phyloP scores from a whole-genome alignment of 106 monocot genomes.

The Phalaenopsis equestris region DNA sequence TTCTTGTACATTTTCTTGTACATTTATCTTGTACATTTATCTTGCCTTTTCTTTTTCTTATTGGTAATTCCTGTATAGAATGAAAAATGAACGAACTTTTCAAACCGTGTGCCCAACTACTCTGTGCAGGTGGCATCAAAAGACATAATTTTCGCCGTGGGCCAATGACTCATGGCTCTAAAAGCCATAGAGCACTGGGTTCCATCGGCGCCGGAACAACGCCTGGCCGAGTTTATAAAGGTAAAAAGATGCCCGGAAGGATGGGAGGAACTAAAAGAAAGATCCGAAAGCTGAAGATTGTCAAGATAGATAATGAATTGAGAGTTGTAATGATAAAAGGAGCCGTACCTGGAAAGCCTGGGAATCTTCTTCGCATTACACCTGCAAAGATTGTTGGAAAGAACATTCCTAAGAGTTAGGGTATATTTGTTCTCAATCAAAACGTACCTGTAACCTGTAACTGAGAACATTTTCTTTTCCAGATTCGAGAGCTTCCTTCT shows the following conservation, averaged over 20 bases:
- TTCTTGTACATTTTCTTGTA: too few species aligned
- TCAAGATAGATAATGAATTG: slow-evolving; percentile 84
- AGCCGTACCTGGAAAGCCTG: slow-evolving; percentile 88
- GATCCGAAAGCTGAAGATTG: slow-evolving; percentile 76
- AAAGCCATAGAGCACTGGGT: slow-evolving; percentile 62
- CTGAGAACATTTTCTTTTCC: background rate
- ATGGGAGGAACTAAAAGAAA: slow-evolving; percentile 91
- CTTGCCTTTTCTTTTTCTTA: too few species aligned
- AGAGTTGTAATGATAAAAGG: slow-evolving; percentile 84
- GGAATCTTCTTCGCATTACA: slow-evolving; percentile 84
- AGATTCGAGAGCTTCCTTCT: too few species aligned
- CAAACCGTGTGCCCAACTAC: too few species aligned
- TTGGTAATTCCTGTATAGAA: too few species aligned
- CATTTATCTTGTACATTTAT: too few species aligned
- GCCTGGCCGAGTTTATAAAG: slow-evolving; percentile 89
- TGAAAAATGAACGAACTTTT: too few species aligned
- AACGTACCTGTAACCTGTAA: background rate
- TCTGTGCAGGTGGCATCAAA: slow-evolving; percentile 73
- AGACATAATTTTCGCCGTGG: slow-evolving; percentile 84
- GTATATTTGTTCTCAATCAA: background rate
- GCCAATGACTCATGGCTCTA: slow-evolving; percentile 89
- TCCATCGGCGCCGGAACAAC: slow-evolving; percentile 98
- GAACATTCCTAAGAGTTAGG: slow-evolving; percentile 89
- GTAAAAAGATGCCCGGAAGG: slow-evolving; percentile 97
- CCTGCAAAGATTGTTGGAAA: slow-evolving; percentile 92